phyloP scores from a whole-genome alignment of 179 eudicot genomes.

The Sideroxylon spinosum region DNA sequence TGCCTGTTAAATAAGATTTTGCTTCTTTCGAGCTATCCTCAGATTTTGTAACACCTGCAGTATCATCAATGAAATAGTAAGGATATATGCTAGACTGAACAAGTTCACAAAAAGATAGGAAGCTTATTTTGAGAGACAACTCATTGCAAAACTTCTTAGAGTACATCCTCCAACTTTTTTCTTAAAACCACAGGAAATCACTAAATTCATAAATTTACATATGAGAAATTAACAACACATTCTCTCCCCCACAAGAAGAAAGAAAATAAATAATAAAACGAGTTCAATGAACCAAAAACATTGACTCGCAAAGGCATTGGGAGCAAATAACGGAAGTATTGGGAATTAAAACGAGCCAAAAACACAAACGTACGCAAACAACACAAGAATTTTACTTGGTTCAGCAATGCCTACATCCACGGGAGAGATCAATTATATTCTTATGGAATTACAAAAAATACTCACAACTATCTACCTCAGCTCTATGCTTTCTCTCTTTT shows the following conservation, averaged over 20 bases:
- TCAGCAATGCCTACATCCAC: too few species aligned
- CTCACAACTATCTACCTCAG: too few species aligned
- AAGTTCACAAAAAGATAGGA: neutral
- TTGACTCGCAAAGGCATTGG: neutral
- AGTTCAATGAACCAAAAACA: too few species aligned
- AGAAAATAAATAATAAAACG: too few species aligned
- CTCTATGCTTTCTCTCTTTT: too few species aligned
- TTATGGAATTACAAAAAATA: too few species aligned
- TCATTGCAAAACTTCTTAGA: neutral
- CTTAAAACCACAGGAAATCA: neutral
- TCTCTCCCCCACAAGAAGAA: too few species aligned
- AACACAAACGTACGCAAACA: too few species aligned
- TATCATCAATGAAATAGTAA: slow-evolving; percentile 7
- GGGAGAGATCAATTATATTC: too few species aligned
- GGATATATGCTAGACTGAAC: neutral
- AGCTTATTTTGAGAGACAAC: slow-evolving; percentile 2
- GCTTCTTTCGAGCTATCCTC: slow-evolving; percentile 36
- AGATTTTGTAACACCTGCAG: slow-evolving; percentile 27
- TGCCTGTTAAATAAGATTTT: slow-evolving; percentile 28
- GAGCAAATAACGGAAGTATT: neutral
- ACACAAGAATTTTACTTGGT: too few species aligned
- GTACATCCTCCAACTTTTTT: neutral
- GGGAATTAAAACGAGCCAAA: too few species aligned
- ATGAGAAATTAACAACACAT: neutral
- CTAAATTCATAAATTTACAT: neutral